Base-by-base conservation (phyloP, 2,329 filamentous ascomycete species). In the Talaromyces funiculosus region DNA sequence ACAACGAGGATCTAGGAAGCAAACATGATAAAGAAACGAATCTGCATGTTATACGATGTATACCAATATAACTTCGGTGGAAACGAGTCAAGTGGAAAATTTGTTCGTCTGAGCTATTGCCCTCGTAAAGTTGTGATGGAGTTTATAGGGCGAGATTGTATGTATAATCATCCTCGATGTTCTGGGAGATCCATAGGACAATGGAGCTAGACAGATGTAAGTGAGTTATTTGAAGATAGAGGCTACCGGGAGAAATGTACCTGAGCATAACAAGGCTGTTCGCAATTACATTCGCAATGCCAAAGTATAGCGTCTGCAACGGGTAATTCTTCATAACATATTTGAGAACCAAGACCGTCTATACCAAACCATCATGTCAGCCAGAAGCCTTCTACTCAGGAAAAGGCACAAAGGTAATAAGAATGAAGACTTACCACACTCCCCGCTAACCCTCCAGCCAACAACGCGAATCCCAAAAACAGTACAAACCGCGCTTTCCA, bases 91-190 rank as follows among this genome's bases (percentile, higher is more conserved):
- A 49, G 45, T 31, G 29, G 9, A 10, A 6, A n/a, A 51, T n/a
- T 16, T 29, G 14, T 4, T 14, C 4, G 14, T 37, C 42, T 14
- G 2, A 29, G 24, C 33, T 14, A 43, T 37, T 16, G 12, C 18
- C 49, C 12, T 57, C 38, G 20, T 8, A 35, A 26, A 38, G 16
- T 49, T 35, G 31, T 26, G 37, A 37, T 43, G 26, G 37, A 40
- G 31, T 33, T 72, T 67, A 89, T 64, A 89, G 79, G 54, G 85
- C 84, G 63, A 89, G 75, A 67, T 85, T 88, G 73, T 89, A 89
- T 31, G 85, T 87, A 71, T 88, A 89, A 68, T 88, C 86, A 67
- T 89, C 86, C 72, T 89, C 86, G 76, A 89, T 87, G 68, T 88
- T 89, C 78, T 89, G 86, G 56, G 84, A 85, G 29, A 89, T 80